These are phyloP conservation scores for Coemansia sp. DNA, from an alignment of 192 early-diverging fungal genomes.

Conservation along the genomic window DNA sequence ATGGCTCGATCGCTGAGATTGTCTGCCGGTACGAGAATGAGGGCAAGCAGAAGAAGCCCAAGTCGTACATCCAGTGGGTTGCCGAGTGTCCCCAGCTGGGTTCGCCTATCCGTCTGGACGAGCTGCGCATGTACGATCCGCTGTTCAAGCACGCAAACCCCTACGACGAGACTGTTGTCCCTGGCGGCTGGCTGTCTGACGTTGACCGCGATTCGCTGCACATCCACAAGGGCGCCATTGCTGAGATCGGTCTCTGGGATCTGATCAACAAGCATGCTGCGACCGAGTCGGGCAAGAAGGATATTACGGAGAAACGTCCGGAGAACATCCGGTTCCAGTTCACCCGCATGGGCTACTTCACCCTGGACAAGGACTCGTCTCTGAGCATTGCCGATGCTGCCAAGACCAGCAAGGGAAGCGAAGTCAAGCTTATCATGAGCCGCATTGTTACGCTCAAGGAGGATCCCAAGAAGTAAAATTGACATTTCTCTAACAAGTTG, in stretches of 20 bases:
- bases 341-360: constrained; percentile 96
- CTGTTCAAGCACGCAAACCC: constrained; percentile 93
- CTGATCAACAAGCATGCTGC: constrained; percentile 57
- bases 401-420: constrained; percentile 57
- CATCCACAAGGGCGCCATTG: constrained; percentile 67
- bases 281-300: constrained; percentile 48
- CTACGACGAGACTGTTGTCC: constrained; percentile 70
- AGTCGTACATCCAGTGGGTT: constrained; percentile 99
- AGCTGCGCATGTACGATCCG: constrained; percentile 81
- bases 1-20: constrained; percentile 83
- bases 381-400: constrained; percentile 61
- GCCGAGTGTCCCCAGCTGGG: constrained; percentile 78
- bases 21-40: constrained; percentile 79
- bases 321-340: constrained; percentile 94
- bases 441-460: constrained; percentile 72
- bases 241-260: constrained; percentile 81
- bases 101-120: constrained; percentile 79
- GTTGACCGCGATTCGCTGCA: constrained; percentile 78
- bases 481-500: neutral
- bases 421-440: constrained; percentile 64
- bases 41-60: constrained; percentile 73
- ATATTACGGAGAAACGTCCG: constrained; percentile 59
- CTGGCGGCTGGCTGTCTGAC: constrained; percentile 89
- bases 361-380: constrained; percentile 88
- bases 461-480: constrained; percentile 60